Evolutionary conservation across 1,139 yeast species (phyloP), one percentile per base, ranked within the genome.

Genomic region (Saccharomyces hybrid): DNA sequence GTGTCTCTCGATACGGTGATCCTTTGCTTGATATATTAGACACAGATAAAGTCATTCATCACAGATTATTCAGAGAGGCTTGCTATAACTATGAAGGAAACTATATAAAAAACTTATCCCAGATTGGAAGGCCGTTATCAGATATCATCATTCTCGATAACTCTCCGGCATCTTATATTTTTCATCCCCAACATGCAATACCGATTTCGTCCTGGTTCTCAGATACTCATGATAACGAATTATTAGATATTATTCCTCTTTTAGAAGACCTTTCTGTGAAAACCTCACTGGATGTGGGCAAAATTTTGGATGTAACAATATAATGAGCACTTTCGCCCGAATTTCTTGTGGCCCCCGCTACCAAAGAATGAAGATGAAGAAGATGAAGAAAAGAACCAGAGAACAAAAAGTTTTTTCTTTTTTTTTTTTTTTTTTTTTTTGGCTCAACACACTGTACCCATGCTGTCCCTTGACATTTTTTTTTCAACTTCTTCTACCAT

Each of bases 151-250:
- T 93, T 62, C 84, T 93, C 62, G 99, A 93, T 75, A 93, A 93
- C 72, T 89, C 97, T 2, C 98, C 99, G 2, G 96, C 97, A 5
- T 88, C 96, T n/a, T 93, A 93, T 70, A 83, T 90, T 55, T 88
- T 91, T 77, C 98, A 93, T 69, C 98, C 98, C 19, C 95, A 88
- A 68, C 97, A 93, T 73, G 95, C 97, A 13, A 86, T 93, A 47
- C 99, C 99, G 13, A 88, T 93, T 41, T 88, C 97, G 60, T 84
- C 93, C 70, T 93, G 99, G 99, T 93, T 93, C 75, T 88, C 96
- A 63, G 99, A 93, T 74, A 84, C 93, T 47, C 98, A 93, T 70
- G 99, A 93, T 70, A 90, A 90, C 69, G 99, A 93, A 75, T 78
- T 93, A 64, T 73, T 88, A 60, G 98, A 91, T 73, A 81, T 93